Evolutionary conservation across 164 flowering plant genomes (phyloP).

Genomic region (Euptelea pleiosperma): DNA sequence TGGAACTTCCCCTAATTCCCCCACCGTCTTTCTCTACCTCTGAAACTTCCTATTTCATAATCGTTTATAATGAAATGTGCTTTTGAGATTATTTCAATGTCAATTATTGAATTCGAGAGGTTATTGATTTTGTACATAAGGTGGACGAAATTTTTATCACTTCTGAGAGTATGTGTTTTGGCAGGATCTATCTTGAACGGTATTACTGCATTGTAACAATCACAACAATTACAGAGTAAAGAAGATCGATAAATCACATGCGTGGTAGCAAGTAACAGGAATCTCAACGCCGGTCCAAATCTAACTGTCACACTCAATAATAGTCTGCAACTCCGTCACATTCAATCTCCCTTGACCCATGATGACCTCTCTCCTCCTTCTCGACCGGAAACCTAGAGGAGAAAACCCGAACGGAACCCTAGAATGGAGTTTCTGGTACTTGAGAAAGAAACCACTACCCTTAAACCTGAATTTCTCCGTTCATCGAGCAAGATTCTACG

Average conservation of each 20-base stretch:
- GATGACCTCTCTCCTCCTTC: slow-evolving; percentile 10
- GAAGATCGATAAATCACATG: neutral
- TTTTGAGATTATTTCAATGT: too few species aligned
- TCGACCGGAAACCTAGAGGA: slow-evolving; percentile 8
- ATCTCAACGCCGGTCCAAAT: slow-evolving; percentile 26
- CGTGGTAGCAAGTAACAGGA: slow-evolving; percentile 35
- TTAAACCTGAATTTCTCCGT: slow-evolving; percentile 3
- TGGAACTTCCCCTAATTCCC: too few species aligned
- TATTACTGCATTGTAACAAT: too few species aligned
- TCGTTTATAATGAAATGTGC: too few species aligned
- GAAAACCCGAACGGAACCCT: neutral
- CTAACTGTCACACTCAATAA: slow-evolving; percentile 18
- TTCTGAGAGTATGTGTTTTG: too few species aligned
- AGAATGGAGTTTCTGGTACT: neutral
- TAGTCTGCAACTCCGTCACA: slow-evolving; percentile 15
- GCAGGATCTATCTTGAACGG: too few species aligned
- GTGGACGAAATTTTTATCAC: too few species aligned
- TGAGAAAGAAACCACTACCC: neutral
- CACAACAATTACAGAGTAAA: neutral
- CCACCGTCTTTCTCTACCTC: too few species aligned
- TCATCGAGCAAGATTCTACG: slow-evolving; percentile 10
- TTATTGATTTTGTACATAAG: too few species aligned
- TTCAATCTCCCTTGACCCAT: slow-evolving; percentile 19
- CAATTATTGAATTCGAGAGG: too few species aligned
- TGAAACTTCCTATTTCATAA: too few species aligned